Evolutionary conservation across 306 rosid species (phyloP), one percentile per base, ranked within the genome.

Genomic region (Begonia masoniana): DNA sequence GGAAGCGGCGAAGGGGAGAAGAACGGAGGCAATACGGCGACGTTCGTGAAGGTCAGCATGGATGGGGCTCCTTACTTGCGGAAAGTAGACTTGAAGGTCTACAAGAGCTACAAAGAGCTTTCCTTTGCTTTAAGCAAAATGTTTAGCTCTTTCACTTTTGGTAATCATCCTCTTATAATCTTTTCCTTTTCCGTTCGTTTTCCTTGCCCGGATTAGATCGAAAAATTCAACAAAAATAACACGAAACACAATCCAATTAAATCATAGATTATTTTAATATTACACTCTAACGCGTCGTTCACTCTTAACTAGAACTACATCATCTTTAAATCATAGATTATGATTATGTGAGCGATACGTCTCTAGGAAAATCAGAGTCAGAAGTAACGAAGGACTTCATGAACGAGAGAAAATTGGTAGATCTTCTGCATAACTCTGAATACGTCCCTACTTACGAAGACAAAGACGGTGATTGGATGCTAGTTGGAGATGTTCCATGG

Each of bases 391-490:
- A 83, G 57, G 89, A 87, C 60, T 87, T 87, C 58, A 74, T 82
- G 88, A 87, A 76, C 55, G 94, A 87, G 72, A 78, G 76, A 69
- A 87, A 83, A 67, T 62, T 76, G 59, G 68, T 76, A 5, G 96
- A 79, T 54, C 79, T 87, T 45, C 65, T 87, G 68, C 84, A 75
- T 55, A 85, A 81, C 9, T 84, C 92, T 36, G 92, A 87, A 13
- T 87, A 81, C 43, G 85, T 84, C 5, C 83, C 92, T 1, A 79
- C 83, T 2, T 87, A 84, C 19, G 77, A 87, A 67, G 94, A 87
- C 75, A 87, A 77, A 43, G 96, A 87, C 54, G 92, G 88, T 4
- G 96, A 87, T 46, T 87, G 96, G 96, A 84, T 87, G 96, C 94
- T 87, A 26, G 92, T 87, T 0, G 96, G 96, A 4, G 96, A 87